Percentiles rank a stretch among this genome's conserved stretches.
These are phyloP conservation scores for Rhipidocladum racemiflorum DNA, from an alignment of 176 grass and related monocot species.

Conservation along the genomic window DNA sequence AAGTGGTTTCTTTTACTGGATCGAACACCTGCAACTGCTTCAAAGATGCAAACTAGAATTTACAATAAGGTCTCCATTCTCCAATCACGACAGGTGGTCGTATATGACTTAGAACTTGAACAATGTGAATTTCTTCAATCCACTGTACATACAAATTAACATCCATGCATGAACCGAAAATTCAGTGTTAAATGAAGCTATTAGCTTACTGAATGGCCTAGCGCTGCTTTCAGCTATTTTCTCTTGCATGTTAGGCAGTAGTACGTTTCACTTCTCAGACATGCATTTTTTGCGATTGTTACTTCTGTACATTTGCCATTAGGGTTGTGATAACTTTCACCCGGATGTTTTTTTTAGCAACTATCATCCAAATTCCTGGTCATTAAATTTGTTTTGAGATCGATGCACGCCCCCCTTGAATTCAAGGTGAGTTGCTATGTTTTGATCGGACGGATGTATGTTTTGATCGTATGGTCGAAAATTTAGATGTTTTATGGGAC, in stretches of 20 bases:
- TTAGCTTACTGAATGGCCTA: not conserved
- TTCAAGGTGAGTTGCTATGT: too few relatives aligned
- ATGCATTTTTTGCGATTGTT: not conserved
- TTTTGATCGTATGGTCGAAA: too few relatives aligned
- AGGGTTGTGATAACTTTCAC: too few relatives aligned
- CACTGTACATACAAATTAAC: constrained; percentile 9
- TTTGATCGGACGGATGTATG: too few relatives aligned
- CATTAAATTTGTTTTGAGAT: too few relatives aligned
- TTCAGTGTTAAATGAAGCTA: not conserved
- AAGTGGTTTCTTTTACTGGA: not conserved
- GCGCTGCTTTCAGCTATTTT: not conserved
- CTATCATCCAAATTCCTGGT: too few relatives aligned
- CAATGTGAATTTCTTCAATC: not conserved
- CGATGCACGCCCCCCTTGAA: too few relatives aligned
- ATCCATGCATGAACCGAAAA: not conserved
- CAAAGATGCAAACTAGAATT: not conserved
- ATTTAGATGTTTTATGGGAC: too few relatives aligned
- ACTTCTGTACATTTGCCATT: not conserved
- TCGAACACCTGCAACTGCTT: not conserved
- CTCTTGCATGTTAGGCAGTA: not conserved
- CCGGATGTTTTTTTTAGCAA: too few relatives aligned
- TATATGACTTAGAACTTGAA: not conserved
- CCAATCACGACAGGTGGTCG: not conserved
- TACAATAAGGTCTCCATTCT: not conserved
- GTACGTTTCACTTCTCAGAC: not conserved